Evolutionary conservation across 495 filamentous ascomycete species (phyloP).

Genomic region (Acidomyces sp.): DNA sequence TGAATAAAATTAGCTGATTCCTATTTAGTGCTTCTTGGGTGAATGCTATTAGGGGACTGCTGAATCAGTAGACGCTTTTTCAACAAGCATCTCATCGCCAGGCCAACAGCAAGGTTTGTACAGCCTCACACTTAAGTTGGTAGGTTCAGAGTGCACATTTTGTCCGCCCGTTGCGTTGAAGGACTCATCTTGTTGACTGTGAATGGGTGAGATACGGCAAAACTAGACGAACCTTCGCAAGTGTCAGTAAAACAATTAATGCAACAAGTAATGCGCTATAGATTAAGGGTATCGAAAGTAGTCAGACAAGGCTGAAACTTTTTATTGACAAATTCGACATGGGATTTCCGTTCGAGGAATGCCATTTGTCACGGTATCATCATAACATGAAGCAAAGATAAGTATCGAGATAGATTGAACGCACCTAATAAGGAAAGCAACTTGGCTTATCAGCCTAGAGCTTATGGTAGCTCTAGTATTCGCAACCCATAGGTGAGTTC

Average conservation of each 20-base stretch:
- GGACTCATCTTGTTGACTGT: conserved; percentile 79
- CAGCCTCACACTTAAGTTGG: conserved; percentile 55
- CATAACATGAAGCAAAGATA: conserved; percentile 36
- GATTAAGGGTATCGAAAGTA: conserved; percentile 13
- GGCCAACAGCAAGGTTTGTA: conserved; percentile 77
- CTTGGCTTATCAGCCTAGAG: no score
- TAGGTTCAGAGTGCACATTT: conserved; percentile 55
- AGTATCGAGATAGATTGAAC: conserved; percentile 18
- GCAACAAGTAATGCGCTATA: neutral
- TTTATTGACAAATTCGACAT: conserved; percentile 71
- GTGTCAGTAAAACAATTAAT: no score
- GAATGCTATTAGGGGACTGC: no score
- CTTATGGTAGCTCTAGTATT: no score
- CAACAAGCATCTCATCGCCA: conserved; percentile 73
- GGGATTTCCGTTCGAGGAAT: conserved; percentile 92
- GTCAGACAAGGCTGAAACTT: conserved; percentile 99
- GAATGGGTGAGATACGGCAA: conserved; percentile 22
- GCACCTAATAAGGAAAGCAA: no score
- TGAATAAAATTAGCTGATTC: no score
- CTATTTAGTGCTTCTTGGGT: no score
- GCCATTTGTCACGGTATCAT: conserved; percentile 78
- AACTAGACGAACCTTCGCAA: conserved; percentile 1
- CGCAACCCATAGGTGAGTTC: no score
- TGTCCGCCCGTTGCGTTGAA: conserved; percentile 98
- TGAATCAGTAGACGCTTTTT: conserved; percentile 88